Evolutionary conservation across 805 yeast genomes (phyloP).

Genomic region (Barnettozyma sucrosica): DNA sequence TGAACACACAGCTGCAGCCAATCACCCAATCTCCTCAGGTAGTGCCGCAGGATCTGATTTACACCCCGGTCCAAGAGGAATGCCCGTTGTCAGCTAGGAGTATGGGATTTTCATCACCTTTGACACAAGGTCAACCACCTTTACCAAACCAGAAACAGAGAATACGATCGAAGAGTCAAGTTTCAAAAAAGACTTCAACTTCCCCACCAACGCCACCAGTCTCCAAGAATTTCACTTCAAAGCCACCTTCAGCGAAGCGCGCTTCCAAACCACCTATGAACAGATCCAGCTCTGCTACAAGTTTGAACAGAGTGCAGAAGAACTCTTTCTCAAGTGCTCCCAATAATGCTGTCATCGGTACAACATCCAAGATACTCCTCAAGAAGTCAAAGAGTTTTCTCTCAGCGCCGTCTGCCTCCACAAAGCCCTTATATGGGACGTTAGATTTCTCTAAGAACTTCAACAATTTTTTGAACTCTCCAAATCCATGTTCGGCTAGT

Average conservation of each 20-base stretch:
- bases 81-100: not conserved
- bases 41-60: not conserved
- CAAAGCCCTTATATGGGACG: conserved; percentile 17
- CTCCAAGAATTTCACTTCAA: not conserved
- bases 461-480: conserved; percentile 2
- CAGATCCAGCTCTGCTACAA: conserved; percentile 21
- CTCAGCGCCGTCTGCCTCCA: conserved; percentile 4
- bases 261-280: conserved; percentile 11
- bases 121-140: not conserved
- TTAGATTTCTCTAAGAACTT: conserved; percentile 22
- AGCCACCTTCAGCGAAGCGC: conserved; percentile 8
- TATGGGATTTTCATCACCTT: not conserved
- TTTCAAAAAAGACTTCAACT: not conserved
- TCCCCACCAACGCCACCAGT: conserved; percentile 5
- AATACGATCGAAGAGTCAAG: conserved; percentile 1
- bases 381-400: conserved; percentile 24
- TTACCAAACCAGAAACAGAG: not conserved
- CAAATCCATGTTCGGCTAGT: not conserved
- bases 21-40: not conserved
- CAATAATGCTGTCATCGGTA: not conserved
- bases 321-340: conserved; percentile 11
- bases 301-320: conserved; percentile 20
- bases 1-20: not conserved
- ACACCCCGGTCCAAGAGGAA: not conserved
- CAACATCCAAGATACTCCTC: conserved; percentile 8